Conservation (phyloP, 257 asterid species). For the Euphrasia confusa region DNA sequence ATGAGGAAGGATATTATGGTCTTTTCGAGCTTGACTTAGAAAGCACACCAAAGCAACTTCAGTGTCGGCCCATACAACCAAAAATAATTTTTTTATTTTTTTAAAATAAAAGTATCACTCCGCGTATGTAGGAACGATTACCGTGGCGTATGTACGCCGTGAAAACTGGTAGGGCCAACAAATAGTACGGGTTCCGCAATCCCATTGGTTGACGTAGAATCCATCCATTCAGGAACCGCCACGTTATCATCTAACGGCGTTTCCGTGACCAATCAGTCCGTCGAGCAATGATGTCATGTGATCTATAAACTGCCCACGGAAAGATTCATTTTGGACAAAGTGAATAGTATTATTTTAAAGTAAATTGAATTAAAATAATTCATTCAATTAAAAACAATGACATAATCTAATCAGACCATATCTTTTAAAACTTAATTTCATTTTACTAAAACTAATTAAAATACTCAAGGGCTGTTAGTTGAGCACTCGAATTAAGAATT, state of each 20-base stretch:
- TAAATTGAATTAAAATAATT: too few relatives aligned
- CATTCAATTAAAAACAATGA: too few relatives aligned
- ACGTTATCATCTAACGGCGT: conserved; percentile 29
- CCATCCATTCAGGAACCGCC: conserved; percentile 31
- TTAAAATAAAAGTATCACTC: neutral
- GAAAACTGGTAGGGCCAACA: conserved; percentile 19
- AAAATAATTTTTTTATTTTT: neutral
- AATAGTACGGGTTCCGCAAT: conserved; percentile 48
- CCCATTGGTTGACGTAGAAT: conserved; percentile 42
- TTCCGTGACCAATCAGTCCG: conserved; percentile 10
- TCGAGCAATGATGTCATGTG: conserved; percentile 20
- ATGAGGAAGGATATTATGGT: neutral
- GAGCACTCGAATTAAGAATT: too few relatives aligned
- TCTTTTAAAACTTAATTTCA: too few relatives aligned
- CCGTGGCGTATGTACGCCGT: conserved; percentile 27
- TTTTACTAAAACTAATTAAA: too few relatives aligned
- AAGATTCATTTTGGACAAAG: too few relatives aligned
- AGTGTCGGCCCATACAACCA: neutral
- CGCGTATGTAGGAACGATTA: conserved; percentile 21
- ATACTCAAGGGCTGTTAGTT: too few relatives aligned
- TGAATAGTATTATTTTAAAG: too few relatives aligned
- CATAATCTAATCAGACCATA: too few relatives aligned
- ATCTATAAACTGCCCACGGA: neutral
- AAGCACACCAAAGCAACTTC: conserved; percentile 26
- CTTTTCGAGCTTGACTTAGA: conserved; percentile 8